Evolutionary conservation across 2,329 filamentous ascomycete genomes (phyloP).

Genomic region (Metarhizium sp.): DNA sequence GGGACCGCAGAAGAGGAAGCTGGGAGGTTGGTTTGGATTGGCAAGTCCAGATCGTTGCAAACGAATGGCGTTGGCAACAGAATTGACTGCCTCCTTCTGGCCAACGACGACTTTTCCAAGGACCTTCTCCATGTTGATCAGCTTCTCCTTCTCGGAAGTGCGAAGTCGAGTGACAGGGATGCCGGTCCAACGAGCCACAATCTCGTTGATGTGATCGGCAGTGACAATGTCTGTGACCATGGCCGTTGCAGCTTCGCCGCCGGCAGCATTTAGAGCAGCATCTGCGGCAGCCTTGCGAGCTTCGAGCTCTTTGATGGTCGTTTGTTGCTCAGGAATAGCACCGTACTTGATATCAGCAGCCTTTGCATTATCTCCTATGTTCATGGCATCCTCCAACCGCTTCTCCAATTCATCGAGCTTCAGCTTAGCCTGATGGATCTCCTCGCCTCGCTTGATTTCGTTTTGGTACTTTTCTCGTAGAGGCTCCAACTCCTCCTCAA

Average conservation of each 20-base stretch:
- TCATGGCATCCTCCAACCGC: constrained; percentile 88
- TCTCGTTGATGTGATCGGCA: constrained; percentile 97
- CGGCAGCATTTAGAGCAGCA: constrained; percentile 48
- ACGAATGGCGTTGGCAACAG: constrained; percentile 92
- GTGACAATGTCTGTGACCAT: constrained; percentile 91
- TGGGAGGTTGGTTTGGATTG: constrained; percentile 95
- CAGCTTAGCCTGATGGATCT: constrained; percentile 89
- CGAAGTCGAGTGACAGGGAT: constrained; percentile 91
- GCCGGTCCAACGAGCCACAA: constrained; percentile 94
- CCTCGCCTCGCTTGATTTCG: constrained; percentile 82
- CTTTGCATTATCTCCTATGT: constrained; percentile 72
- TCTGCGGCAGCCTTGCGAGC: constrained; percentile 71
- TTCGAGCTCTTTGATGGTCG: constrained; percentile 73
- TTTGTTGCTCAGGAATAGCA: constrained; percentile 86
- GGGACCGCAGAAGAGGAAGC: constrained; percentile 97
- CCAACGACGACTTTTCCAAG: constrained; percentile 81
- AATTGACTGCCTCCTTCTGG: constrained; percentile 85
- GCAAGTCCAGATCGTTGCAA: constrained; percentile 87
- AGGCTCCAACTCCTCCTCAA: constrained; percentile 84
- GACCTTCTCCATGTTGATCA: constrained; percentile 91
- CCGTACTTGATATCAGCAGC: constrained; percentile 96
- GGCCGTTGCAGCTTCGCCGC: constrained; percentile 52
- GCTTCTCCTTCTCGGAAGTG: constrained; percentile 95
- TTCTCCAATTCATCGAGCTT: constrained; percentile 88
- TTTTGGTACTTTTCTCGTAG: constrained; percentile 92